Base-by-base conservation (phyloP, 2,329 filamentous ascomycete genomes). In the Xylariaceae sp. region DNA sequence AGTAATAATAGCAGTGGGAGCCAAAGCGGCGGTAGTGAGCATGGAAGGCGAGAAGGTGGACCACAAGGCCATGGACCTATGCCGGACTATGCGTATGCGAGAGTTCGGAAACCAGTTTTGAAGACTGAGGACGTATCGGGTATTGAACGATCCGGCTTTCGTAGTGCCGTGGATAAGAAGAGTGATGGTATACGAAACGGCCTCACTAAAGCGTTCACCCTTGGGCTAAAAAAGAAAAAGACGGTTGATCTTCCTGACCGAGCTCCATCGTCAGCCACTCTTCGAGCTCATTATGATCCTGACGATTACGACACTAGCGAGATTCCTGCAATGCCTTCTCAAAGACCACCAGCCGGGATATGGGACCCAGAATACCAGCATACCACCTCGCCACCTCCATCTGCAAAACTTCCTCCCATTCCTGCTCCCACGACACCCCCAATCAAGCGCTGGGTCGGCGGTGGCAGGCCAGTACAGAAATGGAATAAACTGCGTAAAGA, bases 401-500 rank as follows among this genome's bases (percentile, higher is more conserved):
- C 72, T 1, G 54, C 65, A 9, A 77, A 75, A 53, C 66, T 80
- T 4, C 77, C 78, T 0, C 70, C 75, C 0, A 64, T 79, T 3
- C 77, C 78, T 0, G 63, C 66, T 2, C 58, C 66, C 10, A 63
- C 57, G 8, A 59, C 68, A 13, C 74, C 77, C 0, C 71, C 74
- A 2, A 77, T 82, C 52, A 81, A 77, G 61, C 77, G 80, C 10
- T 84, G 81, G 81, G 70, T 78, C 10, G 81, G 81, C 0, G 73
- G 69, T 3, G 80, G 80, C 1, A 70, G 76, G 11, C 74, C 77
- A 0, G 73, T 77, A 0, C 75, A 79, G 44, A 71, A 75, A 24
- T 84, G 81, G 81, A 83, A 81, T 60, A 83, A 82, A 63, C 70
- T 84, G 2, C 74, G 79, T 8, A 82, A 83, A 63, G 82, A 85